phyloP scores from a whole-genome alignment of 768 basidiomycete genomes.

The Hortiboletus campestris region DNA sequence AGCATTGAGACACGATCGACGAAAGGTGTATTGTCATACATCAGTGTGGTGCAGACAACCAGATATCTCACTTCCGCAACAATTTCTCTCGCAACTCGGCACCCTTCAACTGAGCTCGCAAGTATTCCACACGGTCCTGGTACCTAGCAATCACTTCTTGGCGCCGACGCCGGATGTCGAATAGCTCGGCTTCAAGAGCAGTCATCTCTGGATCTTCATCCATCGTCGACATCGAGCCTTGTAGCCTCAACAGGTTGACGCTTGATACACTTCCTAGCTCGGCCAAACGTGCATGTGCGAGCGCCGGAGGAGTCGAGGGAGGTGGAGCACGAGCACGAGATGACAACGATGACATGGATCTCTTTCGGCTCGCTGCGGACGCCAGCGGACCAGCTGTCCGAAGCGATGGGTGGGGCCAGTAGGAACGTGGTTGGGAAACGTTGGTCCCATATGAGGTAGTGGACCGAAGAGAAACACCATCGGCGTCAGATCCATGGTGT shows the following conservation, averaged over 20 bases:
- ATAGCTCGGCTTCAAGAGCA: conserved; percentile 56
- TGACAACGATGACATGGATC: conserved; percentile 60
- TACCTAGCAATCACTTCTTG: conserved; percentile 73
- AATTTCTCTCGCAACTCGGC: conserved; percentile 83
- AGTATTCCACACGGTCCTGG: conserved; percentile 72
- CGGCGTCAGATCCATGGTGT: conserved; percentile 40
- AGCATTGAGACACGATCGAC: conserved; percentile 11
- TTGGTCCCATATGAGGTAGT: conserved; percentile 50
- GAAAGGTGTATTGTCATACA: conserved; percentile 2
- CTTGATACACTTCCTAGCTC: conserved; percentile 41
- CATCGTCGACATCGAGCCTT: conserved; percentile 17
- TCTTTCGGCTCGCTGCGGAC: conserved; percentile 46
- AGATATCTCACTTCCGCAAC: conserved; percentile 48
- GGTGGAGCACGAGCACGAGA: conserved; percentile 43
- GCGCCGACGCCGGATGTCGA: conserved; percentile 65
- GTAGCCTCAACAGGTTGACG: conserved; percentile 51
- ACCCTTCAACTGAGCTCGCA: conserved; percentile 79
- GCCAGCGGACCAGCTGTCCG: conserved; percentile 34
- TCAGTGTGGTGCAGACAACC: not conserved
- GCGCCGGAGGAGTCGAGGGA: conserved; percentile 32
- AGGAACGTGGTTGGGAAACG: conserved; percentile 46
- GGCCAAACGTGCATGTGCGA: conserved; percentile 29
- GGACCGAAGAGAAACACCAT: conserved; percentile 53
- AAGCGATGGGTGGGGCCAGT: conserved; percentile 38
- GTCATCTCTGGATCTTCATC: conserved; percentile 38